These are phyloP conservation scores for Scalesia atractyloides DNA, from an alignment of 129 eudicot species.

Conservation along the genomic window DNA sequence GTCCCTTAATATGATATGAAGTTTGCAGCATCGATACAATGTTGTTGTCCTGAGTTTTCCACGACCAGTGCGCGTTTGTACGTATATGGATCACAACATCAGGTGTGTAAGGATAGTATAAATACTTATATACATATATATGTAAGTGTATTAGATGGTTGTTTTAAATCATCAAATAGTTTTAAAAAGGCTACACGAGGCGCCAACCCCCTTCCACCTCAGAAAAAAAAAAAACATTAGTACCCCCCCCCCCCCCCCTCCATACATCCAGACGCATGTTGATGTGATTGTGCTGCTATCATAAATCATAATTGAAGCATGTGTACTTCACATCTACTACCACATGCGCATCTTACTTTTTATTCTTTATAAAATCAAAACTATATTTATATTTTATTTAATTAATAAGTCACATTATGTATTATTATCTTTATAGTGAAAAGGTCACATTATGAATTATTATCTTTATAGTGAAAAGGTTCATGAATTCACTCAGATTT, in stretches of 20 bases:
- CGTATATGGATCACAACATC: neutral
- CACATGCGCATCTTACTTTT: conserved; percentile 31
- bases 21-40: neutral
- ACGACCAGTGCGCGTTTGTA: no score
- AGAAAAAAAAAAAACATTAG: no score
- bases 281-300: conserved; percentile 25
- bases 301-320: conserved; percentile 21
- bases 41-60: no score
- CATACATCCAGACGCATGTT: neutral
- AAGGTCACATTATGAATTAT: neutral
- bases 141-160: no score
- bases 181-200: no score
- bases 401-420: neutral
- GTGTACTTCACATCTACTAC: conserved; percentile 26
- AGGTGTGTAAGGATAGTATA: neutral
- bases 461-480: neutral
- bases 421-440: neutral
- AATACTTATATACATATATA: no score
- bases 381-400: neutral
- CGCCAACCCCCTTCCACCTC: no score
- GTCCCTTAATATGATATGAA: neutral
- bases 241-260: no score
- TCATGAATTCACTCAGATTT: neutral
- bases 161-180: no score
- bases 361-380: neutral